phyloP scores from a whole-genome alignment of 2,329 filamentous ascomycete genomes.

The Stachybotrys elegans region DNA sequence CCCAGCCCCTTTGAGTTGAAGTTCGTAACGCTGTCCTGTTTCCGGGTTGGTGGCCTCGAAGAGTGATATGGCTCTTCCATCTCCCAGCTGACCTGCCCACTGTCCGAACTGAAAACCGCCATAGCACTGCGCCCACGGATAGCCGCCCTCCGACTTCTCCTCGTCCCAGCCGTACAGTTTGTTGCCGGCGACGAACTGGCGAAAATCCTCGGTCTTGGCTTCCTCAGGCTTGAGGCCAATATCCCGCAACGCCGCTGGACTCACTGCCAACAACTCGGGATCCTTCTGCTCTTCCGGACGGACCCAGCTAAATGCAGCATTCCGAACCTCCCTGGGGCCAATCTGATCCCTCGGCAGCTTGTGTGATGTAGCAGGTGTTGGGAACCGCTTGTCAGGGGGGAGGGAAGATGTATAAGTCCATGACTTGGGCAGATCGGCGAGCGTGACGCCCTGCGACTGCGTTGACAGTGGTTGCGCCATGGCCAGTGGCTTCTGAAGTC shows the following conservation, averaged over 20 bases:
- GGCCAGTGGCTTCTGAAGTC: conserved; percentile 13
- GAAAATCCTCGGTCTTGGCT: conserved; percentile 67
- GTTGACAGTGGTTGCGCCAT: conserved; percentile 19
- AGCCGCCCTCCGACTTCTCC: conserved; percentile 62
- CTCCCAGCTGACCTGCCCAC: conserved; percentile 94
- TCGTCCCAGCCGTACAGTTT: conserved; percentile 75
- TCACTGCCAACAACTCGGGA: conserved; percentile 77
- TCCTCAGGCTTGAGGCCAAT: conserved; percentile 70
- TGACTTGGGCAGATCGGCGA: conserved; percentile 57
- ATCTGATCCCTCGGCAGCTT: conserved; percentile 72
- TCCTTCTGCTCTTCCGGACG: conserved; percentile 68
- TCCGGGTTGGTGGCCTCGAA: conserved; percentile 80
- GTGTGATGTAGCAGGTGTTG: conserved; percentile 78
- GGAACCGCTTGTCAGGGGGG: conserved; percentile 71
- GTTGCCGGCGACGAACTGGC: conserved; percentile 72
- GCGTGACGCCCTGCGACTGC: conserved; percentile 26
- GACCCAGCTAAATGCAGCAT: conserved; percentile 86
- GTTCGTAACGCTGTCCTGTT: conserved; percentile 72
- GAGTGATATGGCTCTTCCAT: conserved; percentile 88
- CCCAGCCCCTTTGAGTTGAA: conserved; percentile 93
- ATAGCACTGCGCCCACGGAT: conserved; percentile 98
- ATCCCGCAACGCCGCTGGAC: conserved; percentile 71
- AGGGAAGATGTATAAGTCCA: conserved; percentile 63
- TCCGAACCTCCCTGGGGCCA: conserved; percentile 75
- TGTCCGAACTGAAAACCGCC: conserved; percentile 77